Evolutionary conservation across 148 eudicot genomes (phyloP), one percentile per base, ranked within the genome.

Genomic region (Cornus suecica): DNA sequence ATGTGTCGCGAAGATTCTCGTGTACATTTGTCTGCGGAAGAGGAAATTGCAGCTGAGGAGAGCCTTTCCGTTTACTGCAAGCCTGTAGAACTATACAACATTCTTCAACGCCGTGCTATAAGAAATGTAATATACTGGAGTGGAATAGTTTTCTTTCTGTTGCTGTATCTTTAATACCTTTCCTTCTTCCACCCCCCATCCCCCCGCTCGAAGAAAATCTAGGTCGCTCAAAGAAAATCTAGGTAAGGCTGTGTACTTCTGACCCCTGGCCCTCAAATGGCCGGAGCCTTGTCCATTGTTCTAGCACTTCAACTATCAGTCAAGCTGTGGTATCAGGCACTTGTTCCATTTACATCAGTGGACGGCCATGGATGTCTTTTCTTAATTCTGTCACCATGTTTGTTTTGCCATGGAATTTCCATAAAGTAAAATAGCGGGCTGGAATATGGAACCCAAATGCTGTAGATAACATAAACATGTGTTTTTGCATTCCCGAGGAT

Each of bases 21-120:
- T 65, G 71, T 84, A 62, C 91, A 76, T 81, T 88, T 91, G 85
- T 91, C 99, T 76, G 83, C 86, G 0, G 99, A 95, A 79, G 97
- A 93, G 78, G 89, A 87, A 82, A 66, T 71, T 82, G 97, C 85
- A 48, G 97, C 97, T 41, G 97, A 92, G 79, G 90, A 88, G 81
- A 87, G 97, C 82, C 86, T 95, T 76, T 83, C 97, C 65, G 71
- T 70, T 64, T 95, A 95, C 75, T 95, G 99, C 90, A 92, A 92
- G 86, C 99, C 99, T 80, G 97, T 95, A 58, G 99, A 92, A 80
- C 81, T 95, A 30, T 95, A 95, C 83, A 95, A 95, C 84, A 95
- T 95, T 87, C 91, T 95, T 77, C 97, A 88, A 74, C 87, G 90
- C 11, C 97, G 99, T 61, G 91, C 97, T 66, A 62, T 79, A 67